Evolutionary conservation across 2,329 filamentous ascomycete species (phyloP).

Genomic region (Fusarium sp.): DNA sequence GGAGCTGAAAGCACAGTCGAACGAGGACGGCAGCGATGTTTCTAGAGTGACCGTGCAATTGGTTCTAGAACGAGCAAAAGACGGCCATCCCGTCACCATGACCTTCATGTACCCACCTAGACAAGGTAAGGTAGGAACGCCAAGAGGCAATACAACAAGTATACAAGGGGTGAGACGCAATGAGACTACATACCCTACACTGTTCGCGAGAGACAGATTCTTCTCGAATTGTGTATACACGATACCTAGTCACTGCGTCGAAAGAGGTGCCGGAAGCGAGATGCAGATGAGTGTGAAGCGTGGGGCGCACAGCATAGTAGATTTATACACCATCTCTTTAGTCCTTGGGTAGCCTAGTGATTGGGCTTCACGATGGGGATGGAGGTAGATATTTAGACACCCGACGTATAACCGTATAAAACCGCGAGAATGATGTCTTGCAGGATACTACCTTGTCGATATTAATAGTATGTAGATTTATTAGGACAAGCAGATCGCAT

Average conservation of each 20-base stretch:
- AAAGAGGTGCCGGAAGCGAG: constrained; percentile 38
- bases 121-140: background rate
- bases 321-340: background rate
- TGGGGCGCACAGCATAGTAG: constrained; percentile 13
- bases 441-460: no score
- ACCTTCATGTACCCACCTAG: background rate
- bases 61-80: background rate
- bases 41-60: background rate
- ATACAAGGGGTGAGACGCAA: background rate
- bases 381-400: no score
- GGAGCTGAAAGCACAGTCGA: background rate
- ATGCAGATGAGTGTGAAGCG: constrained; percentile 10
- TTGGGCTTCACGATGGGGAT: no score
- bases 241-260: constrained; percentile 13
- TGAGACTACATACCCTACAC: constrained; percentile 17
- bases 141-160: background rate
- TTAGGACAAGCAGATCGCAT: no score
- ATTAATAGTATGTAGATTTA: no score
- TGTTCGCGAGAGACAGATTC: constrained; percentile 20
- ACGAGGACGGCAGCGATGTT: background rate
- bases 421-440: no score
- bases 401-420: no score
- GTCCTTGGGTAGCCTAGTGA: no score
- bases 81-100: constrained; percentile 10
- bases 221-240: constrained; percentile 18